phyloP scores from a whole-genome alignment of 2,329 filamentous ascomycete species.

The Aphanocladium album region DNA sequence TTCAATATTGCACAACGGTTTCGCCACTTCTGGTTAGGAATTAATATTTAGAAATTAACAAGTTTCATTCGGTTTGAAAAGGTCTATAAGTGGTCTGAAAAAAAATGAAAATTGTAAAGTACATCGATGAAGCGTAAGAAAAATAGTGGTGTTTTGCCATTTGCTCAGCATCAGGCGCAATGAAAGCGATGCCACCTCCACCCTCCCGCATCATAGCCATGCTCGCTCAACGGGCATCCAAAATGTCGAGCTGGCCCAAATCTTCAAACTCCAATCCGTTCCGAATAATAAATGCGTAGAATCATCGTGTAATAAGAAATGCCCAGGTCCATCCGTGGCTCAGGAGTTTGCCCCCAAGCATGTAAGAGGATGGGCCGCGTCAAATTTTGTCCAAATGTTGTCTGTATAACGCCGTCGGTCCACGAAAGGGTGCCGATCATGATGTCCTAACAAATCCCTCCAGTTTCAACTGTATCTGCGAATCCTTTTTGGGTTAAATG shows the following conservation, averaged over 20 bases:
- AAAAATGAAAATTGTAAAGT: constrained; percentile 5
- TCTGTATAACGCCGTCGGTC: constrained; percentile 12
- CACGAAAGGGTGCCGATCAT: constrained; percentile 10
- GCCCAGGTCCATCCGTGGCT: not conserved
- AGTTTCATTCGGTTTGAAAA: constrained; percentile 2
- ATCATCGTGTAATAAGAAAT: constrained; percentile 2
- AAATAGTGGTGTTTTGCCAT: not conserved
- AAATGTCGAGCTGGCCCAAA: not conserved
- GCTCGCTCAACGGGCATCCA: not conserved
- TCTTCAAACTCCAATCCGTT: constrained; percentile 1
- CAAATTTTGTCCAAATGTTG: constrained; percentile 12
- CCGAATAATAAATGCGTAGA: constrained; percentile 8
- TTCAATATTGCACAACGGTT: not conserved
- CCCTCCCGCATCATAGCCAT: not conserved
- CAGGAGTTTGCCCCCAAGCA: not conserved
- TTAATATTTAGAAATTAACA: not conserved
- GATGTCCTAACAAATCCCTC: constrained; percentile 2
- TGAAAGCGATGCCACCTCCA: not conserved
- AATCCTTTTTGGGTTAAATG: not conserved
- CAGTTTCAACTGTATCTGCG: not conserved
- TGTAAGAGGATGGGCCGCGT: not conserved
- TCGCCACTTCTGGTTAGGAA: not conserved
- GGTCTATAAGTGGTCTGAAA: constrained; percentile 4
- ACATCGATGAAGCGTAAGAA: constrained; percentile 7
- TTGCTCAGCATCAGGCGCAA: not conserved